A percentile compares a stretch with the other conserved stretches of the same genome.
Evolutionary conservation across 139 green algal species (phyloP).

Genomic region (Pseudopediastrum boryanum): DNA sequence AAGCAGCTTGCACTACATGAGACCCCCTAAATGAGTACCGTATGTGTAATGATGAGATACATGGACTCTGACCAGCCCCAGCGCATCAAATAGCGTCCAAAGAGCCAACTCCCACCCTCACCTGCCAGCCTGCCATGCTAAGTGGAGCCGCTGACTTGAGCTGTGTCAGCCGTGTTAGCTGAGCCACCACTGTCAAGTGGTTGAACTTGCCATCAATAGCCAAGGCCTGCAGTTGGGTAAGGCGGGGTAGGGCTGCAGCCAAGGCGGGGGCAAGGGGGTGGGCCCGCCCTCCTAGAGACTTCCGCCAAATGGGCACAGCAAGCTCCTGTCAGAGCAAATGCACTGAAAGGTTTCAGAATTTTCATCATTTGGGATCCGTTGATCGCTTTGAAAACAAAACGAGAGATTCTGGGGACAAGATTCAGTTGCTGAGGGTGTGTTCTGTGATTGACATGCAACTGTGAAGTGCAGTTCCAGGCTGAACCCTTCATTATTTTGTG

Average conservation of each 20-base stretch:
- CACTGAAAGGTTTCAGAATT: neutral
- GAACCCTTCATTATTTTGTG: neutral
- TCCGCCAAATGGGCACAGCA: slow-evolving; percentile 25
- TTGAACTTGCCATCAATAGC: slow-evolving; percentile 34
- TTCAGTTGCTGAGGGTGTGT: neutral
- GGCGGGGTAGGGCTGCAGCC: neutral
- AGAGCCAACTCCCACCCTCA: neutral
- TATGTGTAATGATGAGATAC: neutral
- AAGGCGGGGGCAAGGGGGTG: slow-evolving; percentile 19
- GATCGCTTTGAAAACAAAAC: neutral
- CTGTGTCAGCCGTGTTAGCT: slow-evolving; percentile 15
- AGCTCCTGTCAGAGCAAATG: slow-evolving; percentile 10
- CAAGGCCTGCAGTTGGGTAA: slow-evolving; percentile 6
- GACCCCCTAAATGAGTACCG: neutral
- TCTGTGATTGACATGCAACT: neutral
- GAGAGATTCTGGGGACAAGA: neutral
- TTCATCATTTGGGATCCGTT: neutral
- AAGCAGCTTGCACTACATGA: neutral
- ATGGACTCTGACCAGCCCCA: neutral
- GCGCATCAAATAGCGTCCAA: neutral
- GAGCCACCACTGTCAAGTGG: slow-evolving; percentile 16
- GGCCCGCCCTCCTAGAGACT: slow-evolving; percentile 22
- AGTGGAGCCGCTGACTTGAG: slow-evolving; percentile 23
- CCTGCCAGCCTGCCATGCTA: slow-evolving; percentile 27
- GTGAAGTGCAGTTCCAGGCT: neutral